Base-by-base conservation (phyloP, 83 land plant genomes). In the Thuja plicata region DNA sequence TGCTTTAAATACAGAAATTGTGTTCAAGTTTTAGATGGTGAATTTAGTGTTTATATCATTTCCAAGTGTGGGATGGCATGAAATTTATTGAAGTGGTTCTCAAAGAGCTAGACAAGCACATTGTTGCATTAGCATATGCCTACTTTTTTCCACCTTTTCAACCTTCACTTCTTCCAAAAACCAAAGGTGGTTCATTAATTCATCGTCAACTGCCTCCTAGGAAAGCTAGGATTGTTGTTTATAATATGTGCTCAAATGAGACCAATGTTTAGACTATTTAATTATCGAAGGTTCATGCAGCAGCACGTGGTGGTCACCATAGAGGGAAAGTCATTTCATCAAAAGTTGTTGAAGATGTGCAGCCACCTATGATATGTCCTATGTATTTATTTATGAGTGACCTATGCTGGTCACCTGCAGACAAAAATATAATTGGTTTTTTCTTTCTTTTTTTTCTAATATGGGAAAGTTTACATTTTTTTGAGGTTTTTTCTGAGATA, bases 251-350 rank as follows among this genome's bases (percentile, higher is more conserved):
- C 41, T 96, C 97, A 55, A 98, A 98, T 89, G 97, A 96, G 90
- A 97, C 99, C 15, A 96, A 96, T 84, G 55, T 98, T 19, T 98
- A 97, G 98, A 78, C 95, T 52, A 99, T 98, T 82, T 96, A 98
- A 90, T 91, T 98, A 5, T 92, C 96, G 43, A 96, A 98, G 90
- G 98, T 98, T 7, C 98, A 98, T 94, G 99, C 99, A 9, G 94
- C 92, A 52, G 96, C 99, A 81, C 93, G 99, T 82, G 99, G 99
- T 90, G 99, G 99, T 37, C 99, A 95, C 91, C 99, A 97, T 87
- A 93, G 99, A 87, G 99, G 99, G 24, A 97, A 95, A 91, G 99
- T 96, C 48, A 87, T 95, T 60, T 95, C 98, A n/a, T 94, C 98
- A 15, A 84, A n/a, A n/a, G n/a, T n/a, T n/a, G n/a, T n/a, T n/a